A percentile compares a stretch with the other conserved stretches of the same genome.
phyloP scores from a whole-genome alignment of 306 rosid genomes.

The Inga leiocalycina region DNA sequence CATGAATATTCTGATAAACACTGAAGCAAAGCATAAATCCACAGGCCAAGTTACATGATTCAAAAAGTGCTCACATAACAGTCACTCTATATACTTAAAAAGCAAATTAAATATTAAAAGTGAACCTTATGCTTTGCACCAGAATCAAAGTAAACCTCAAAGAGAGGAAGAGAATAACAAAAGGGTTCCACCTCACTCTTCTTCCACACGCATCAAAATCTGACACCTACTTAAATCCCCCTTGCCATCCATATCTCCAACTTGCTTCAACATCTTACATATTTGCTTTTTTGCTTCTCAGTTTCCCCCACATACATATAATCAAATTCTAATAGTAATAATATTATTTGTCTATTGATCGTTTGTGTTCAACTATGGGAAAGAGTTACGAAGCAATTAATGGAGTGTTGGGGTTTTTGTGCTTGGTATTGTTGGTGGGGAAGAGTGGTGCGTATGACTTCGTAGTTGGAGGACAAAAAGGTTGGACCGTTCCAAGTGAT shows the following conservation, averaged over 20 bases:
- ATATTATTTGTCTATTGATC: too few species aligned
- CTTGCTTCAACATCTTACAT: slow-evolving; percentile 22
- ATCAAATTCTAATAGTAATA: too few species aligned
- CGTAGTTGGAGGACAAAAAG: slow-evolving; percentile 66
- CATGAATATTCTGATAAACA: slow-evolving; percentile 71
- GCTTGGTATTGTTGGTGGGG: slow-evolving; percentile 52
- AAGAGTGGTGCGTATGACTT: slow-evolving; percentile 57
- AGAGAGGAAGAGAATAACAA: slow-evolving; percentile 46
- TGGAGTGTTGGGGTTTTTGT: slow-evolving; percentile 47
- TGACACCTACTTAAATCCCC: slow-evolving; percentile 67
- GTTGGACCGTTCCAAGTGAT: slow-evolving; percentile 70
- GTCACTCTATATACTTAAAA: neutral
- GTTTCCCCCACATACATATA: neutral
- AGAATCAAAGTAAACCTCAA: slow-evolving; percentile 64
- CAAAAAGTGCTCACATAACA: slow-evolving; percentile 36
- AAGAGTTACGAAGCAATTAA: slow-evolving; percentile 31
- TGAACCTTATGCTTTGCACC: slow-evolving; percentile 73
- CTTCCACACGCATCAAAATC: neutral
- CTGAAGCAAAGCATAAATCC: slow-evolving; percentile 82
- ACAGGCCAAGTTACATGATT: slow-evolving; percentile 54
- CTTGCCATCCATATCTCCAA: neutral
- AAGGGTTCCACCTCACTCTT: slow-evolving; percentile 59
- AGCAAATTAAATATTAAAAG: slow-evolving; percentile 18
- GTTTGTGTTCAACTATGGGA: slow-evolving; percentile 46
- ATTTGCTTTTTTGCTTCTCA: neutral